Evolutionary conservation across 2,329 filamentous ascomycete species (phyloP).

Genomic region (Calycina herbarum): DNA sequence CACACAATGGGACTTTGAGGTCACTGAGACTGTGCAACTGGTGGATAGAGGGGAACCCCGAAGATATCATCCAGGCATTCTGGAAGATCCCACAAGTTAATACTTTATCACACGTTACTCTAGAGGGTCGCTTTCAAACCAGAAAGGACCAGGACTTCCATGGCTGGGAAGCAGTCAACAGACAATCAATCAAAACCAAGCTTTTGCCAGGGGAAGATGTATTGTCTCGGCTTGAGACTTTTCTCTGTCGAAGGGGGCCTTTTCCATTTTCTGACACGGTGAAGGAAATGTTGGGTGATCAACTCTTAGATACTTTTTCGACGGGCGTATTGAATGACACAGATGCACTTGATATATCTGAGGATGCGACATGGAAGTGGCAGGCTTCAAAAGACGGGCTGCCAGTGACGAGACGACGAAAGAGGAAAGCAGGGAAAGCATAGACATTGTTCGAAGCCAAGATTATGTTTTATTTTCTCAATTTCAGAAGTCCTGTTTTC

Average conservation of each 20-base stretch:
- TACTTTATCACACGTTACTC: not conserved
- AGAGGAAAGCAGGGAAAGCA: no score
- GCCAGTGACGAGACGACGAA: no score
- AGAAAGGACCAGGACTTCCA: not conserved
- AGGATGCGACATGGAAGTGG: slow-evolving; percentile 2
- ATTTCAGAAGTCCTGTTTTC: no score
- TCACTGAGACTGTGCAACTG: not conserved
- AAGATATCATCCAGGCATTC: not conserved
- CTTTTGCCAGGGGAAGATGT: not conserved
- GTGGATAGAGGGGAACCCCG: not conserved
- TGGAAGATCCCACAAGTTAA: not conserved
- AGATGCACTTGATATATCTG: not conserved
- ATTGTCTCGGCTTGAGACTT: not conserved
- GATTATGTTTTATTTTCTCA: no score
- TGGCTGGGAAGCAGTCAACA: not conserved
- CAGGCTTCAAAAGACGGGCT: not conserved
- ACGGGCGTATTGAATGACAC: not conserved
- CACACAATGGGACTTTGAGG: not conserved
- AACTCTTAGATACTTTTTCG: not conserved
- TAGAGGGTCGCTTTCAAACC: not conserved
- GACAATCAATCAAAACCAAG: not conserved
- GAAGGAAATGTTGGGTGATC: not conserved
- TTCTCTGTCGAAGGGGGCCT: not conserved
- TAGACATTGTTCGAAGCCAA: no score
- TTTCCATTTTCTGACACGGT: not conserved